Conservation (phyloP, 495 filamentous ascomycete genomes). For the Penicillium bialowiezense region DNA sequence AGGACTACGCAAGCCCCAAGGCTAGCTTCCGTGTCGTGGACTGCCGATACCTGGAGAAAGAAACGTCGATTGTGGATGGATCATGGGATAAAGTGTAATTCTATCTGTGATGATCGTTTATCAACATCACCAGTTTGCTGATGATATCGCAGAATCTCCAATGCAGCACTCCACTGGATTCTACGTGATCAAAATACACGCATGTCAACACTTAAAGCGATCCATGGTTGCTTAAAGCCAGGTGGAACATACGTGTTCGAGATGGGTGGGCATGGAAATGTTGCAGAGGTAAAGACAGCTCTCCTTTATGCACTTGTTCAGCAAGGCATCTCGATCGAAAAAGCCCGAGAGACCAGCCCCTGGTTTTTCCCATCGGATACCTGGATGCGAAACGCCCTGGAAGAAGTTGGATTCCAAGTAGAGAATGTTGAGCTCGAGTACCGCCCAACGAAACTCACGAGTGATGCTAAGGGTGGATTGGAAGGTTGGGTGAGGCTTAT, state of each 20-base stretch:
- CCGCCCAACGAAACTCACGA: constrained; percentile 59
- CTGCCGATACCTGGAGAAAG: constrained; percentile 40
- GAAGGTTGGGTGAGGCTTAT: constrained; percentile 71
- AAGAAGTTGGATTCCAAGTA: constrained; percentile 56
- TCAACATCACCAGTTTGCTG: background rate
- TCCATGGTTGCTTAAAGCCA: constrained; percentile 49
- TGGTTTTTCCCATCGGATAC: constrained; percentile 73
- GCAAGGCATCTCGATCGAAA: constrained; percentile 48
- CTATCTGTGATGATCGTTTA: background rate
- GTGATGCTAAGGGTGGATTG: constrained; percentile 44
- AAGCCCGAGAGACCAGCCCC: constrained; percentile 51
- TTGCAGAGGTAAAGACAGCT: constrained; percentile 60
- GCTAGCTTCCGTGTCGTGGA: constrained; percentile 43
- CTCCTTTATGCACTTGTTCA: constrained; percentile 51
- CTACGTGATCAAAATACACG: constrained; percentile 44
- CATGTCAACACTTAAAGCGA: constrained; percentile 39
- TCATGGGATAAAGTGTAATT: constrained; percentile 53
- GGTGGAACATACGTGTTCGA: constrained; percentile 67
- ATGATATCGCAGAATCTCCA: constrained; percentile 50
- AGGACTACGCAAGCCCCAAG: constrained; percentile 28
- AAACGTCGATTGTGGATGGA: constrained; percentile 29
- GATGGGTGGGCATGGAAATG: constrained; percentile 70
- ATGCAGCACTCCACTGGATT: constrained; percentile 81
- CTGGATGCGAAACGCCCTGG: constrained; percentile 51
- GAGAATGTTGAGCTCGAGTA: constrained; percentile 62